These are phyloP conservation scores for Aspergillus sp. DNA, from an alignment of 2,329 filamentous ascomycete genomes.

Conservation along the genomic window DNA sequence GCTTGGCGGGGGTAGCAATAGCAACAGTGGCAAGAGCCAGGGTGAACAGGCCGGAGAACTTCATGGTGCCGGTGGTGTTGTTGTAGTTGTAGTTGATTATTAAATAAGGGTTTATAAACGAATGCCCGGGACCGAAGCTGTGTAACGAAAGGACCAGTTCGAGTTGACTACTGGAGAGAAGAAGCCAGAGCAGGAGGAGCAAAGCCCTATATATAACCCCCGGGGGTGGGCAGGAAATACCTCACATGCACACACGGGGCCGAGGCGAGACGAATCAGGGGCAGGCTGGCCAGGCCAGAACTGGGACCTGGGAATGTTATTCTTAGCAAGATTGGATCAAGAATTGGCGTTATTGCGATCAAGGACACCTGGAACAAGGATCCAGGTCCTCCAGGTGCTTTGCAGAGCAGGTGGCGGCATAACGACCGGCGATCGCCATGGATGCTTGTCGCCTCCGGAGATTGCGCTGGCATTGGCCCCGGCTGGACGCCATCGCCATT, in stretches of 20 bases:
- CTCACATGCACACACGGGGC: conserved; percentile 9
- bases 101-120: conserved; percentile 16
- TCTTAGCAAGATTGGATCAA: conserved; percentile 1
- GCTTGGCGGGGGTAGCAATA: conserved; percentile 23
- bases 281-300: not conserved
- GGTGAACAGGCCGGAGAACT: conserved; percentile 24
- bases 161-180: conserved; percentile 11
- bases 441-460: not conserved
- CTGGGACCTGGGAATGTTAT: not conserved
- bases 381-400: not conserved
- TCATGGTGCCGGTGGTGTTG: conserved; percentile 20
- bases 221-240: not conserved
- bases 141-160: conserved; percentile 18
- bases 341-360: conserved; percentile 3
- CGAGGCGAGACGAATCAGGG: conserved; percentile 12
- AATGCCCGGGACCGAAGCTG: conserved; percentile 19
- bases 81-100: conserved; percentile 2
- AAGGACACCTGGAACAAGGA: not conserved
- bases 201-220: conserved; percentile 6
- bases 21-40: conserved; percentile 23
- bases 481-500: not conserved
- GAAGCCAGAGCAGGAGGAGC: not conserved
- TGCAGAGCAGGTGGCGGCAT: too few species aligned
- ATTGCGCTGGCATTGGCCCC: not conserved
- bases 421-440: not conserved